A percentile compares a stretch with the other conserved stretches of the same genome.
phyloP scores from a whole-genome alignment of 768 basidiomycete genomes.

The Symmetrospora coprosmae region DNA sequence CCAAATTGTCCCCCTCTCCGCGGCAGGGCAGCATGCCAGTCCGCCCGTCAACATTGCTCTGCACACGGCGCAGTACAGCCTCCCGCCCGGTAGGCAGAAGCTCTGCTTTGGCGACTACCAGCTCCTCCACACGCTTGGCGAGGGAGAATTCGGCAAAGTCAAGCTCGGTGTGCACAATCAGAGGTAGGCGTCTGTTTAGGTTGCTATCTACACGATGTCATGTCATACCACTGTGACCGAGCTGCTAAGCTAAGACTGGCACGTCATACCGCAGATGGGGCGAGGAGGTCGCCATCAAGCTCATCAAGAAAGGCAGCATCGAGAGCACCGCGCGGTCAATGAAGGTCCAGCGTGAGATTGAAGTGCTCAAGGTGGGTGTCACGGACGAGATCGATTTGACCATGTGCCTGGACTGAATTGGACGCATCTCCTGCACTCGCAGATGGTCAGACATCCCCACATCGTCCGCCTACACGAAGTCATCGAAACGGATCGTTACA shows the following conservation, averaged over 20 bases:
- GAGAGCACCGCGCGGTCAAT: slow-evolving; percentile 62
- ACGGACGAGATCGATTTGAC: not conserved
- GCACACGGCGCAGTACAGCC: slow-evolving; percentile 27
- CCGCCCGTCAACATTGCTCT: slow-evolving; percentile 6
- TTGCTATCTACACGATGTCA: too few species aligned
- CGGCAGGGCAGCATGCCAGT: not conserved
- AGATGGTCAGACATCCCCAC: slow-evolving; percentile 93
- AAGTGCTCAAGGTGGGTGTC: slow-evolving; percentile 69
- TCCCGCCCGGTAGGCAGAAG: slow-evolving; percentile 37
- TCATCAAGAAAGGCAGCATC: slow-evolving; percentile 83
- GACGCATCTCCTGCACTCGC: slow-evolving; percentile 5
- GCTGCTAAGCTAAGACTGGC: too few species aligned
- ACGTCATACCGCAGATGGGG: slow-evolving; percentile 52
- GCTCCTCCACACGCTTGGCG: slow-evolving; percentile 85
- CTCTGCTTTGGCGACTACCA: slow-evolving; percentile 78
- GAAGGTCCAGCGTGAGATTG: slow-evolving; percentile 96
- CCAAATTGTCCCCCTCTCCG: slow-evolving; percentile 2
- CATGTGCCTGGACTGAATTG: slow-evolving; percentile 27
- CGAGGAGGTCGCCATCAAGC: slow-evolving; percentile 96
- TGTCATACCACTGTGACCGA: too few species aligned
- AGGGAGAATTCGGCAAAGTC: slow-evolving; percentile 97
- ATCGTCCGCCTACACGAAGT: slow-evolving; percentile 97
- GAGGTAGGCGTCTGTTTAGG: slow-evolving; percentile 14
- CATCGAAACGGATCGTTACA: slow-evolving; percentile 98
- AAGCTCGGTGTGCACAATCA: slow-evolving; percentile 87